Conservation (phyloP, 202 grass and related monocot species). For the Schoenoplectus tabernaemontani region DNA sequence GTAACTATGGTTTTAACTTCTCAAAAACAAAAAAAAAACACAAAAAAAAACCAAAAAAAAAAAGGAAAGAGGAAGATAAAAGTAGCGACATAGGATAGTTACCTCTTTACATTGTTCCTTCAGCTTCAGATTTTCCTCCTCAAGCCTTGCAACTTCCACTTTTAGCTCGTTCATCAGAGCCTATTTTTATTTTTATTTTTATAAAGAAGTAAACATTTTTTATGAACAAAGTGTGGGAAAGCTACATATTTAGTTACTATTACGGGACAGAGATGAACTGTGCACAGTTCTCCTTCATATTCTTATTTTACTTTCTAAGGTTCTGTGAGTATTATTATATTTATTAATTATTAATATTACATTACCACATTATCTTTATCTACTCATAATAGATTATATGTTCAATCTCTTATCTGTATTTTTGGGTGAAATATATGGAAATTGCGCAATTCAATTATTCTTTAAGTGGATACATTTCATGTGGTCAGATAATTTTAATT, state of each 20-base stretch:
- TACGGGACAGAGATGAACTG: not conserved
- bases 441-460: too few relatives aligned
- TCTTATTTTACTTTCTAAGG: not conserved
- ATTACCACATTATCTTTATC: too few relatives aligned
- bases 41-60: too few relatives aligned
- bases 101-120: constrained; percentile 75
- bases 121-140: constrained; percentile 62
- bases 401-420: too few relatives aligned
- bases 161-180: constrained; percentile 66
- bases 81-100: not conserved
- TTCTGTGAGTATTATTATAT: not conserved
- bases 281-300: not conserved
- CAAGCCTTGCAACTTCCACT: constrained; percentile 48
- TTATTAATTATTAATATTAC: not conserved
- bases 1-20: not conserved
- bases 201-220: not conserved
- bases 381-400: too few relatives aligned
- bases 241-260: not conserved
- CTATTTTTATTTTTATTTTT: not conserved
- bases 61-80: not conserved
- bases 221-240: not conserved
- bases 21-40: too few relatives aligned
- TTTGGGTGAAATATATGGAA: too few relatives aligned
- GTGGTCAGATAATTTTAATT: too few relatives aligned
- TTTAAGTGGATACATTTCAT: too few relatives aligned